Conservation (phyloP, 495 filamentous ascomycete species). For the Aspergillus ostianus region DNA sequence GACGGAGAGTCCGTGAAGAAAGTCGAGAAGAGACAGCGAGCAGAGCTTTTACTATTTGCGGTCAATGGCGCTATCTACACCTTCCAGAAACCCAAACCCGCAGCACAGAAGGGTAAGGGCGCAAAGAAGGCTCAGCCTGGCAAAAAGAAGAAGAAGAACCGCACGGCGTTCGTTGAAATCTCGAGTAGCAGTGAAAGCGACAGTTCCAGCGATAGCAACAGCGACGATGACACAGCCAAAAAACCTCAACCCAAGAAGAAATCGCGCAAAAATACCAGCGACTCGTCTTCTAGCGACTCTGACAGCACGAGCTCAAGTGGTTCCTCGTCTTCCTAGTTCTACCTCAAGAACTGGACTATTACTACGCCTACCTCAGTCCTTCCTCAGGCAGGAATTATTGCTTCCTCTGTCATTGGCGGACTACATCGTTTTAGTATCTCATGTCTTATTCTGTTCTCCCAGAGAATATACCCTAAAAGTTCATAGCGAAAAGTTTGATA, state of each 20-base stretch:
- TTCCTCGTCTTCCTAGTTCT: slow-evolving; percentile 11
- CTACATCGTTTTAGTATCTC: not conserved
- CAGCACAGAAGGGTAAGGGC: slow-evolving; percentile 18
- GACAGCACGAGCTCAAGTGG: slow-evolving; percentile 15
- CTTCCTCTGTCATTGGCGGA: not conserved
- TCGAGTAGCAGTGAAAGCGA: slow-evolving; percentile 48
- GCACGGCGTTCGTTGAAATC: slow-evolving; percentile 45
- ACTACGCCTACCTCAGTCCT: not conserved
- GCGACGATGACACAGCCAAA: slow-evolving; percentile 6
- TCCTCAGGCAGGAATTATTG: not conserved
- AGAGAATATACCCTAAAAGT: slow-evolving; percentile 6
- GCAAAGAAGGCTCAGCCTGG: slow-evolving; percentile 24
- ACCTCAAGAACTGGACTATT: not conserved
- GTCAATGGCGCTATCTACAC: slow-evolving; percentile 36
- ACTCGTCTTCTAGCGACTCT: slow-evolving; percentile 19
- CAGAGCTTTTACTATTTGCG: slow-evolving; percentile 46
- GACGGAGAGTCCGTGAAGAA: slow-evolving; percentile 40
- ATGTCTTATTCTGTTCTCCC: not conserved
- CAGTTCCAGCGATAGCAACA: slow-evolving; percentile 27
- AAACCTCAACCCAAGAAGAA: not conserved
- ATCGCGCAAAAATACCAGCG: not conserved
- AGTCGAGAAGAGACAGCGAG: slow-evolving; percentile 43
- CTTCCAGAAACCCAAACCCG: slow-evolving; percentile 28
- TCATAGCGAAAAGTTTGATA: slow-evolving; percentile 13
- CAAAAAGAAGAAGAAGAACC: slow-evolving; percentile 59